phyloP scores from a whole-genome alignment of 192 early-diverging fungal species.

The Paraglomus brasilianum region DNA sequence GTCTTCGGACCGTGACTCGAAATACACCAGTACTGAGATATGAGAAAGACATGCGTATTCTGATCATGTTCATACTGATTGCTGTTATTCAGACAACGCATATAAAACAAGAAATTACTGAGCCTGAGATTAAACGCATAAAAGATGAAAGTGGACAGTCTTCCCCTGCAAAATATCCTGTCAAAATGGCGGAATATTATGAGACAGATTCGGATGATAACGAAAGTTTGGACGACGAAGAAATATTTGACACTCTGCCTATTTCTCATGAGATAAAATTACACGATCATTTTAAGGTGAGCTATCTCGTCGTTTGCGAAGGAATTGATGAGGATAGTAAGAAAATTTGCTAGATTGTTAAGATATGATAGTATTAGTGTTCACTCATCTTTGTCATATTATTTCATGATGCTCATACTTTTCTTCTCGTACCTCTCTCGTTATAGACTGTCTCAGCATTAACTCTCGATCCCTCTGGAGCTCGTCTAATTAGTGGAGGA shows the following conservation, averaged over 20 bases:
- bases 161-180: background rate
- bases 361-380: background rate
- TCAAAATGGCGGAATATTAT: constrained; percentile 39
- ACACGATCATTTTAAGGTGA: constrained; percentile 64
- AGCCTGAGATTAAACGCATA: background rate
- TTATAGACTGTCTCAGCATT: constrained; percentile 74
- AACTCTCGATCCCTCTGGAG: constrained; percentile 79
- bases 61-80: constrained; percentile 42
- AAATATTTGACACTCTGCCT: constrained; percentile 49
- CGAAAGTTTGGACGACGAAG: constrained; percentile 29
- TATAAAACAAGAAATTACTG: background rate
- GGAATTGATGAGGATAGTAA: background rate
- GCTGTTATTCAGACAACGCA: too few species aligned
- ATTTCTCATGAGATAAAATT: constrained; percentile 68
- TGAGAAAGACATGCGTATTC: constrained; percentile 36
- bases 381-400: background rate
- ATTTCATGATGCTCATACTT: background rate
- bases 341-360: background rate
- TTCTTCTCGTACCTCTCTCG: too few species aligned
- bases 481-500: constrained; percentile 73
- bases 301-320: background rate
- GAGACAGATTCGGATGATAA: constrained; percentile 43
- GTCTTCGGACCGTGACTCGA: background rate
- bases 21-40: background rate
- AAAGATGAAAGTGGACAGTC: background rate